Percentiles rank a stretch among this genome's conserved stretches.
phyloP scores from a whole-genome alignment of 2,329 filamentous ascomycete genomes.

The Diaporthe ilicicola region DNA sequence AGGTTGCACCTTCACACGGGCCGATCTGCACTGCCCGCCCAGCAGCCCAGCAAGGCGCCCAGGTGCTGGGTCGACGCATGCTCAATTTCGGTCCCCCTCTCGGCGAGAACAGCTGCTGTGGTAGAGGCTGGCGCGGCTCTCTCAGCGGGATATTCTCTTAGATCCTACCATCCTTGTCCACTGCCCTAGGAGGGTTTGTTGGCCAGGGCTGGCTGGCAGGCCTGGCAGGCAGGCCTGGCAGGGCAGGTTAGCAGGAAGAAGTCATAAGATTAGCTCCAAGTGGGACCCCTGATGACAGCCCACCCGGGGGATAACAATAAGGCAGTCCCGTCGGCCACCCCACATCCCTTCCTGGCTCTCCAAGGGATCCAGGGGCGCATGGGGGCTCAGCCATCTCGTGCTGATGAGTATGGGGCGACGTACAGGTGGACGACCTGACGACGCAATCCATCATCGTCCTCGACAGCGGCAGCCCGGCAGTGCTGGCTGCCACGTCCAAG shows the following conservation, averaged over 20 bases:
- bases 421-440: background rate
- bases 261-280: background rate
- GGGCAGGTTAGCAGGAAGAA: background rate
- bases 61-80: conserved; percentile 12
- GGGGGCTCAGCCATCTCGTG: conserved; percentile 14
- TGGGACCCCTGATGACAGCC: background rate
- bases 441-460: conserved; percentile 11
- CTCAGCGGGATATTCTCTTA: no score
- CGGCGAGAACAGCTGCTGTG: background rate
- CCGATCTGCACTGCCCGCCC: conserved; percentile 16
- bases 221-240: background rate
- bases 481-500: background rate
- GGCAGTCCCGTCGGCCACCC: conserved; percentile 1
- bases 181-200: no score
- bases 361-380: background rate
- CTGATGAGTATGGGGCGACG: background rate
- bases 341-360: background rate
- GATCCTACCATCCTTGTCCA: no score
- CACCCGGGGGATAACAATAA: background rate
- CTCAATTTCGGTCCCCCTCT: conserved; percentile 1
- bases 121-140: no score
- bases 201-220: background rate
- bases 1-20: background rate
- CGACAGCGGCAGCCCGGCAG: background rate
- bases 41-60: background rate